A percentile compares a stretch with the other conserved stretches of the same genome.
These are phyloP conservation scores for Globisporangium okanoganense DNA, from an alignment of 352 stramenopile genomes.

Conservation along the genomic window DNA sequence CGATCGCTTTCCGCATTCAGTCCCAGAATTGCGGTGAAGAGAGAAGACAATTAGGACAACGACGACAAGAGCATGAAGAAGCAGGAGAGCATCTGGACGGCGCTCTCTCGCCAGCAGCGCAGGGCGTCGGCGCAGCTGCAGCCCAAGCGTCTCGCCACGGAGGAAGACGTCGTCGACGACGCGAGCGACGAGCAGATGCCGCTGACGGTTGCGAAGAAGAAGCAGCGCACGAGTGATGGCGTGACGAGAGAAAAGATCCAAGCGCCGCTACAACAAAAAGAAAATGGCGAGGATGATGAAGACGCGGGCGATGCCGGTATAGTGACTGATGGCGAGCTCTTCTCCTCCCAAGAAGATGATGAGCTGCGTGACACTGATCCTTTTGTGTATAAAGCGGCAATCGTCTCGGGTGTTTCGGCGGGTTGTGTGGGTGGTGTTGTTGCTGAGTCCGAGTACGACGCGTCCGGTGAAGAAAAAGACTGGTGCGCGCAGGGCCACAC, in stretches of 20 bases:
- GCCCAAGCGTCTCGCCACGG: conserved; percentile 17
- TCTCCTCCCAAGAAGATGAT: conserved; percentile 55
- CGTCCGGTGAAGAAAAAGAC: neutral
- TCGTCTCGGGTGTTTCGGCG: conserved; percentile 7
- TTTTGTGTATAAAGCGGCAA: conserved; percentile 9
- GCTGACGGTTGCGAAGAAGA: conserved; percentile 13
- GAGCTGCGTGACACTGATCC: conserved; percentile 5
- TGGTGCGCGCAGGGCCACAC: neutral
- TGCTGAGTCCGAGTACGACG: neutral
- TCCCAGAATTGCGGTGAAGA: neutral
- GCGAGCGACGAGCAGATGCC: conserved; percentile 11
- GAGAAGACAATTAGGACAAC: neutral
- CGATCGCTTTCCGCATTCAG: neutral
- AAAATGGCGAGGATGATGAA: neutral
- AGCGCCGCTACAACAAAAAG: neutral
- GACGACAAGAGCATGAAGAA: conserved; percentile 26
- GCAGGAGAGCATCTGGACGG: conserved; percentile 42
- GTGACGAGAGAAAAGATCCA: neutral
- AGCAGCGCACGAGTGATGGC: neutral
- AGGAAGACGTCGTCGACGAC: neutral
- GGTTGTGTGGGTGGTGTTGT: neutral
- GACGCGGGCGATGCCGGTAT: conserved; percentile 31
- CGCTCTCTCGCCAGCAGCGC: conserved; percentile 32
- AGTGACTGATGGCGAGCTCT: conserved; percentile 50
- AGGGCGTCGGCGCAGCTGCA: conserved; percentile 20